Percentiles rank a stretch among this genome's conserved stretches.
These are phyloP conservation scores for Rhexocercosporidium sp. DNA, from an alignment of 2,329 filamentous ascomycete genomes.

Conservation along the genomic window DNA sequence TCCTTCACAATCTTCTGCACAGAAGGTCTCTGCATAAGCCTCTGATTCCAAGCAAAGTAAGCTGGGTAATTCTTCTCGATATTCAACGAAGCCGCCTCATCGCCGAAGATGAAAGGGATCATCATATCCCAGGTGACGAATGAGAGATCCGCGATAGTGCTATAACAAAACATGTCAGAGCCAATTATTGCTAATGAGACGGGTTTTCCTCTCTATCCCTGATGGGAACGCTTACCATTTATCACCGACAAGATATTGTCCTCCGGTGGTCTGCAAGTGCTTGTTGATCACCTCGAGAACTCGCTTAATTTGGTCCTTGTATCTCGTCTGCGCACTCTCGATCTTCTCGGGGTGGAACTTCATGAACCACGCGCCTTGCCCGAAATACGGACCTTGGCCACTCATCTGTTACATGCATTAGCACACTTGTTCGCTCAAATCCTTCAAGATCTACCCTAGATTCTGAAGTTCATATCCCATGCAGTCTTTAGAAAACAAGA, in stretches of 20 bases:
- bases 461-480: too few relatives aligned
- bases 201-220: too few relatives aligned
- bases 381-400: slow-evolving; percentile 50
- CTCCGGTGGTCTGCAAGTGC: slow-evolving; percentile 37
- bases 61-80: slow-evolving; percentile 33
- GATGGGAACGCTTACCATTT: slow-evolving; percentile 38
- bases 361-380: slow-evolving; percentile 34
- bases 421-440: too few relatives aligned
- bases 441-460: too few relatives aligned
- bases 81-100: slow-evolving; percentile 18
- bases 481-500: too few relatives aligned
- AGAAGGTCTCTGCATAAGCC: slow-evolving; percentile 22
- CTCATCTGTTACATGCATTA: slow-evolving; percentile 11
- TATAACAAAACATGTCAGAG: slow-evolving; percentile 43
- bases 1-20: slow-evolving; percentile 29
- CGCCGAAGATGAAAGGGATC: slow-evolving; percentile 23
- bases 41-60: slow-evolving; percentile 30
- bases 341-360: slow-evolving; percentile 29
- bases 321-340: slow-evolving; percentile 50
- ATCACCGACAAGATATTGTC: slow-evolving; percentile 46
- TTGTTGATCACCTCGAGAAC: slow-evolving; percentile 48
- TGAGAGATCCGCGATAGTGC: slow-evolving; percentile 45
- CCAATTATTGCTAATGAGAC: too few relatives aligned
- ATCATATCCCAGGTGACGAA: slow-evolving; percentile 30
- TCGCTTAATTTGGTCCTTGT: slow-evolving; percentile 47